A percentile compares a stretch with the other conserved stretches of the same genome.
Conservation (phyloP, 2,329 filamentous ascomycete genomes). For the Fonsecaea pugnacius region DNA sequence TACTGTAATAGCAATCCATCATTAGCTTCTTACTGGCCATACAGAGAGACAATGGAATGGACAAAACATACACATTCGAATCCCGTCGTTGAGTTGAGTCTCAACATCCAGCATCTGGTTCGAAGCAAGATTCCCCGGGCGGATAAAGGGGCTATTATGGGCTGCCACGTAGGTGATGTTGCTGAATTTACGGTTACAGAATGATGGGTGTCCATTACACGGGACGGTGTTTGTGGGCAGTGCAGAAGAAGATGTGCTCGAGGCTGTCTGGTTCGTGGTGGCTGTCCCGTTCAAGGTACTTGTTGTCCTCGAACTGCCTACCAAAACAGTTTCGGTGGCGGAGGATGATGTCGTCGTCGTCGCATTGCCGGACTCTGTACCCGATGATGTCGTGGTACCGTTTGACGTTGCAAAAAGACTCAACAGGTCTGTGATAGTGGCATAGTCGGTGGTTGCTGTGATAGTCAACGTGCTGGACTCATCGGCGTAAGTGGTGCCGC, state of each 20-base stretch:
- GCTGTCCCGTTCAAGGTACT: conserved; percentile 55
- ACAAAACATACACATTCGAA: conserved; percentile 56
- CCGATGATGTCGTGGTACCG: conserved; percentile 27
- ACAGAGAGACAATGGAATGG: not conserved
- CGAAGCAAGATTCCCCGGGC: conserved; percentile 70
- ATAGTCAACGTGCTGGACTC: conserved; percentile 39
- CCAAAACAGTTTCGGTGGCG: conserved; percentile 43
- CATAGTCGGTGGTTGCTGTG: conserved; percentile 38
- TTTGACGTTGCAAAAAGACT: conserved; percentile 32
- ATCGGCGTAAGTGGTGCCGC: conserved; percentile 37
- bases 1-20: conserved; percentile 46
- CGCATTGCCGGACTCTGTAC: conserved; percentile 27
- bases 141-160: conserved; percentile 81
- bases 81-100: conserved; percentile 76
- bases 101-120: conserved; percentile 74
- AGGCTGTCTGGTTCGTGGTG: conserved; percentile 53
- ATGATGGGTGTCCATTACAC: conserved; percentile 78
- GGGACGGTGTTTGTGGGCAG: conserved; percentile 71
- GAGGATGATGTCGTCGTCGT: conserved; percentile 41
- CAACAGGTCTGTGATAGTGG: conserved; percentile 33
- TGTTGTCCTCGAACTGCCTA: conserved; percentile 43
- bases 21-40: not conserved
- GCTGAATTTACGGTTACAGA: conserved; percentile 76
- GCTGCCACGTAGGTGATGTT: conserved; percentile 79
- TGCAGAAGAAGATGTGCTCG: conserved; percentile 49